phyloP scores from a whole-genome alignment of 2,329 filamentous ascomycete species.

The Colletotrichum sidae region DNA sequence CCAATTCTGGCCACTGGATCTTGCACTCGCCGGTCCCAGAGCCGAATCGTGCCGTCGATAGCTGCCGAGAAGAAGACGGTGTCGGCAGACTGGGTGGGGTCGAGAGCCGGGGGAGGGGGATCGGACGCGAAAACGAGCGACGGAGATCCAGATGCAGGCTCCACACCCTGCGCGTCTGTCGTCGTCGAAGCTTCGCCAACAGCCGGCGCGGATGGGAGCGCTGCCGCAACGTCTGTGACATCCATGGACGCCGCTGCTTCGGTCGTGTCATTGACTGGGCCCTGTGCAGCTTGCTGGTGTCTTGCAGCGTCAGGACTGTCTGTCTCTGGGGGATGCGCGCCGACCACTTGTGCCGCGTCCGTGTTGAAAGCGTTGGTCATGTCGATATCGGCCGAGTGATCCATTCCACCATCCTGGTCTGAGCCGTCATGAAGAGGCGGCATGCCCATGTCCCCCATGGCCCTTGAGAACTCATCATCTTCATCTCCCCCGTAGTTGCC shows the following conservation, averaged over 20 bases:
- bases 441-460: slow-evolving; percentile 68
- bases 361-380: slow-evolving; percentile 49
- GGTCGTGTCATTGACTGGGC: slow-evolving; percentile 7
- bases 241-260: slow-evolving; percentile 8
- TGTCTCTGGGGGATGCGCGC: slow-evolving; percentile 41
- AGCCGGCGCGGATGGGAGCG: not conserved
- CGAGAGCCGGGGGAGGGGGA: slow-evolving; percentile 55
- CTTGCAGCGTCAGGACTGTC: slow-evolving; percentile 27
- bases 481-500: slow-evolving; percentile 73
- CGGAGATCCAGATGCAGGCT: slow-evolving; percentile 46
- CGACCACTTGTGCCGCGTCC: slow-evolving; percentile 44
- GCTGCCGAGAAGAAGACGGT: slow-evolving; percentile 90
- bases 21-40: slow-evolving; percentile 88
- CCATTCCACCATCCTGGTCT: slow-evolving; percentile 51
- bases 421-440: slow-evolving; percentile 48
- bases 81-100: slow-evolving; percentile 72
- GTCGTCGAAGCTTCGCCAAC: slow-evolving; percentile 24
- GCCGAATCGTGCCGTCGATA: slow-evolving; percentile 87
- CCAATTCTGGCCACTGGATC: slow-evolving; percentile 83
- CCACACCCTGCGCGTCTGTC: slow-evolving; percentile 15
- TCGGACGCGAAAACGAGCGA: slow-evolving; percentile 52
- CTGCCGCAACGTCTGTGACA: slow-evolving; percentile 1
- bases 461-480: slow-evolving; percentile 84
- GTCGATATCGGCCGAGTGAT: slow-evolving; percentile 57
- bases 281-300: slow-evolving; percentile 9